These are phyloP conservation scores for Amylocarpus encephaloides DNA, from an alignment of 2,329 filamentous ascomycete species.

Conservation along the genomic window DNA sequence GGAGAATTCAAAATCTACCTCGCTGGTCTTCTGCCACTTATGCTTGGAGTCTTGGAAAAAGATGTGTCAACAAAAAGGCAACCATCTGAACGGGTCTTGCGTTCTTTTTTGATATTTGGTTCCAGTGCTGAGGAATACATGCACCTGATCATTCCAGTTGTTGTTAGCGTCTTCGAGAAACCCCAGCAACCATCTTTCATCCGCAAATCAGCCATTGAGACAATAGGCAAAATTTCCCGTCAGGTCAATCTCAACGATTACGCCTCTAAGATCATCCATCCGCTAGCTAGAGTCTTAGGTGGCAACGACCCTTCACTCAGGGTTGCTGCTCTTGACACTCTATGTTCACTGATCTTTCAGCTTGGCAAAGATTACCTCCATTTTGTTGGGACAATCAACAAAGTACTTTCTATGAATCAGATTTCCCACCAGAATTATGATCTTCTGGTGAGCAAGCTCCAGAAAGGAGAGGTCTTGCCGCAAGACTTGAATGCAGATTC, in stretches of 20 bases:
- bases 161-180: constrained; percentile 91
- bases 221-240: constrained; percentile 85
- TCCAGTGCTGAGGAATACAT: constrained; percentile 97
- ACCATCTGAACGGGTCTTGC: constrained; percentile 83
- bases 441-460: constrained; percentile 82
- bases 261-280: constrained; percentile 92
- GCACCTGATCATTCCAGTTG: constrained; percentile 95
- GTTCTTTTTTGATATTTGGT: constrained; percentile 93
- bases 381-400: constrained; percentile 90
- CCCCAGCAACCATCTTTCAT: constrained; percentile 72
- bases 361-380: constrained; percentile 92
- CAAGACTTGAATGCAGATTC: constrained; percentile 88
- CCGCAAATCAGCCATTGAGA: constrained; percentile 86
- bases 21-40: constrained; percentile 79
- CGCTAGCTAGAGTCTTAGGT: constrained; percentile 74
- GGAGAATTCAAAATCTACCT: constrained; percentile 98
- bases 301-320: constrained; percentile 67
- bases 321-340: constrained; percentile 80
- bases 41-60: constrained; percentile 89
- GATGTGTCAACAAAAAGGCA: constrained; percentile 70
- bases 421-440: constrained; percentile 90
- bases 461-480: constrained; percentile 90
- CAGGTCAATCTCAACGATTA: constrained; percentile 98
- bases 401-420: constrained; percentile 70
- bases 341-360: constrained; percentile 93